Percentiles rank a stretch among this genome's conserved stretches.
These are phyloP conservation scores for Fraxinus quadrangulata DNA, from an alignment of 257 asterid genomes.

Conservation along the genomic window DNA sequence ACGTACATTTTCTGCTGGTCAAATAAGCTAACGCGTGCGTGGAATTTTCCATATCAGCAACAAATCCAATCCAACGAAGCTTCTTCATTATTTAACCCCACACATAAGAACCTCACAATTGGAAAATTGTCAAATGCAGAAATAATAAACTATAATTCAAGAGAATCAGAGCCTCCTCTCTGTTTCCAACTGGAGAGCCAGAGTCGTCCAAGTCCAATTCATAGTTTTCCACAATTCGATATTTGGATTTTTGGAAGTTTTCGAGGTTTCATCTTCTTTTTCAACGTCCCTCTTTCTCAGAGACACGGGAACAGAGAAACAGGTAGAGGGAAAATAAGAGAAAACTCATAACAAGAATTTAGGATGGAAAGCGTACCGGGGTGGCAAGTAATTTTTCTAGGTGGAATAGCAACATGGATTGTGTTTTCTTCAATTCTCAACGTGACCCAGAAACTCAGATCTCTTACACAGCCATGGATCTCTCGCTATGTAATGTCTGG, in stretches of 20 bases:
- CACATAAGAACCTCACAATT: neutral
- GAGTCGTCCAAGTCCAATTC: neutral
- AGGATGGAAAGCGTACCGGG: slow-evolving; percentile 58
- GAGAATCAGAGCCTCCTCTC: neutral
- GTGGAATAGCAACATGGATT: slow-evolving; percentile 72
- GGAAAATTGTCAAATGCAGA: neutral
- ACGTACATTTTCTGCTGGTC: neutral
- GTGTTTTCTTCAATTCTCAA: slow-evolving; percentile 63
- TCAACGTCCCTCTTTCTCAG: neutral
- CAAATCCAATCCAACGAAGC: neutral
- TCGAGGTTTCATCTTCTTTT: neutral
- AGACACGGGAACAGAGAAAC: neutral
- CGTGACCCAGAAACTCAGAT: slow-evolving; percentile 72
- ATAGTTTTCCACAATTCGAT: neutral
- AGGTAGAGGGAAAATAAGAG: neutral
- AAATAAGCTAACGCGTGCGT: neutral
- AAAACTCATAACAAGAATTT: slow-evolving; percentile 3
- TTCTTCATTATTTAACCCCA: neutral
- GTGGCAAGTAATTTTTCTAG: slow-evolving; percentile 60
- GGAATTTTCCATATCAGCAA: neutral
- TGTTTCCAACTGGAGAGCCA: neutral
- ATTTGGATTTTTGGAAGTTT: neutral
- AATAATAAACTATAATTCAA: neutral
- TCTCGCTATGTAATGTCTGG: slow-evolving; percentile 48
- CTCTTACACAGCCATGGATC: slow-evolving; percentile 77